A percentile compares a stretch with the other conserved stretches of the same genome.
These are phyloP conservation scores for Nepenthes gracilis DNA, from an alignment of 148 eudicot genomes.

Conservation along the genomic window DNA sequence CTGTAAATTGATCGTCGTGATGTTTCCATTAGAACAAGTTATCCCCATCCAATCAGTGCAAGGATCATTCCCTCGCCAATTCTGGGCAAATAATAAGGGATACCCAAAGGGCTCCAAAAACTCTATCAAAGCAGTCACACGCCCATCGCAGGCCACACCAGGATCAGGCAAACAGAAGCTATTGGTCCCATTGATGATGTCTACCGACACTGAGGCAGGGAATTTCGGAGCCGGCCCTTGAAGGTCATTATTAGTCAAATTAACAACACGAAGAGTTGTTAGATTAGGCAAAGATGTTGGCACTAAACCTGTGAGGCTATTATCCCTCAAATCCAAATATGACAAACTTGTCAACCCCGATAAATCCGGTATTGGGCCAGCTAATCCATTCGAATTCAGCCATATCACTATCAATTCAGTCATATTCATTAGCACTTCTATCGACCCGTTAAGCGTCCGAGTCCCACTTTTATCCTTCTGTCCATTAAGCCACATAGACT, in stretches of 20 bases:
- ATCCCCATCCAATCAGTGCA: conserved; percentile 48
- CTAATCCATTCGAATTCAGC: conserved; percentile 52
- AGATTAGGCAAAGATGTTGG: conserved; percentile 37
- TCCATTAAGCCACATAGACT: conserved; percentile 70
- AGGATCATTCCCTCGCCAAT: conserved; percentile 75
- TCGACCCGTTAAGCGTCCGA: conserved; percentile 40
- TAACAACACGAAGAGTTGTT: conserved; percentile 27
- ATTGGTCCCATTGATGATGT: conserved; percentile 24
- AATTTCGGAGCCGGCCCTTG: conserved; percentile 71
- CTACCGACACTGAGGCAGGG: conserved; percentile 22
- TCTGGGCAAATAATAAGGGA: conserved; percentile 39
- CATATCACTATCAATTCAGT: conserved; percentile 52
- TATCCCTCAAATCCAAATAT: conserved; percentile 61
- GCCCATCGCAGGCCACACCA: conserved; percentile 47
- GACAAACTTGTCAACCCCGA: conserved; percentile 25
- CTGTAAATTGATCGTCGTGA: conserved; percentile 46
- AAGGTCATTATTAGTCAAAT: conserved; percentile 52
- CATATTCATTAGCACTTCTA: conserved; percentile 59
- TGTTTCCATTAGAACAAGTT: conserved; percentile 30
- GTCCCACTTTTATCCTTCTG: conserved; percentile 10
- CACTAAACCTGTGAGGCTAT: conserved; percentile 58
- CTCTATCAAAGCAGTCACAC: conserved; percentile 37
- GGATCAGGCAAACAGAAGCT: conserved; percentile 53
- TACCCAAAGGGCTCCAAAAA: conserved; percentile 48
- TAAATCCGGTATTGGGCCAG: conserved; percentile 78